Conservation (phyloP, 768 basidiomycete species). For the Naematelia encephala region DNA sequence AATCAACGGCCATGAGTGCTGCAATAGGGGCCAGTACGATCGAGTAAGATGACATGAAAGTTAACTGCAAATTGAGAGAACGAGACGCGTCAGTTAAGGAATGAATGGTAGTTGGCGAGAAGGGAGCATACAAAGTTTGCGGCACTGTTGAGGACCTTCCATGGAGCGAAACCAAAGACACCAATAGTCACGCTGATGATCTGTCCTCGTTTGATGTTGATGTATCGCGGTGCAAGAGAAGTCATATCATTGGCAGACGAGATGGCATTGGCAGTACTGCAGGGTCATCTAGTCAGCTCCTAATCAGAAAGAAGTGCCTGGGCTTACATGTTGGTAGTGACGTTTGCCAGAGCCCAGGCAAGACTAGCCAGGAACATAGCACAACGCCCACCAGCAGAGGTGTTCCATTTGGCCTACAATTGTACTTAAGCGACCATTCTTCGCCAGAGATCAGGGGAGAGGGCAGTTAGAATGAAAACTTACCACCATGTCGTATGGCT, state of each 20-base stretch:
- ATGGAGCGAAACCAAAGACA: conserved; percentile 37
- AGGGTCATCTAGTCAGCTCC: not conserved
- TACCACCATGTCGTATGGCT: conserved; percentile 37
- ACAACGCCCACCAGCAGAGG: conserved; percentile 25
- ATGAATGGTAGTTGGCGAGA: not conserved
- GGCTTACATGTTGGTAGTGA: conserved; percentile 37
- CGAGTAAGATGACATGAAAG: conserved; percentile 42
- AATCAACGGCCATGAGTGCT: conserved; percentile 33
- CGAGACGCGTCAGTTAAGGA: too few species aligned
- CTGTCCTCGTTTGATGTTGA: conserved; percentile 44
- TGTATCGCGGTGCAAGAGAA: conserved; percentile 37
- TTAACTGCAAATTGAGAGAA: conserved; percentile 11
- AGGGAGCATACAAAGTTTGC: conserved; percentile 22
- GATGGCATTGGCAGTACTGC: conserved; percentile 34
- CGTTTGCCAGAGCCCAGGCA: conserved; percentile 35
- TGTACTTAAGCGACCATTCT: not conserved
- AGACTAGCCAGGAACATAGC: conserved; percentile 35
- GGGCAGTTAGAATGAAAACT: conserved; percentile 8
- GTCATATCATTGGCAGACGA: conserved; percentile 45
- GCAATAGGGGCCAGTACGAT: conserved; percentile 45
- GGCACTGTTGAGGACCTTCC: conserved; percentile 38
- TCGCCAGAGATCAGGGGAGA: not conserved
- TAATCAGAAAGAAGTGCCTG: not conserved
- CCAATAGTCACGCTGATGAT: conserved; percentile 38
- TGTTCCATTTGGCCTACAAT: conserved; percentile 28